phyloP scores from a whole-genome alignment of 345 rosid genomes.

The Eucalyptus sp. region DNA sequence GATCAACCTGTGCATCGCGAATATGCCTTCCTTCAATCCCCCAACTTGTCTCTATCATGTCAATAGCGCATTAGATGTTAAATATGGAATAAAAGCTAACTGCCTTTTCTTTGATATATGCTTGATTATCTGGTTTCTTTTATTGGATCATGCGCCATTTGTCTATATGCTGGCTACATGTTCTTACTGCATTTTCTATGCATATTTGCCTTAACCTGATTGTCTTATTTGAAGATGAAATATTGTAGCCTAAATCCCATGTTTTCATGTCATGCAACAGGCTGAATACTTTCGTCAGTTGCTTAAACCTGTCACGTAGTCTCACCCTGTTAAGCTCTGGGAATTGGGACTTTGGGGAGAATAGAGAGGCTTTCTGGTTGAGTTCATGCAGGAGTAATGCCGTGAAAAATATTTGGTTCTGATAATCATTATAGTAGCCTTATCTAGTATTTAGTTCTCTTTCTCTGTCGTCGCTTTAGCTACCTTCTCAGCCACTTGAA shows the following conservation, averaged over 20 bases:
- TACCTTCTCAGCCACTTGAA: slow-evolving; percentile 5
- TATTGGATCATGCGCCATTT: background rate
- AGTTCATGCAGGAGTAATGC: slow-evolving; percentile 12
- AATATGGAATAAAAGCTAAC: background rate
- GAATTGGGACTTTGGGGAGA: slow-evolving; percentile 15
- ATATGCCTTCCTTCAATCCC: background rate
- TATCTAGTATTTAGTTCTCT: background rate
- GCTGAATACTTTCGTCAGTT: slow-evolving; percentile 95
- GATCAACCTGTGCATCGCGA: background rate
- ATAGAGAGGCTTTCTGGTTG: slow-evolving; percentile 23
- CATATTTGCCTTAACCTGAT: background rate
- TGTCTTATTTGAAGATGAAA: background rate
- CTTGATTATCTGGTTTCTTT: background rate
- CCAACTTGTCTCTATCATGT: background rate
- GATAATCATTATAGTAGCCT: background rate
- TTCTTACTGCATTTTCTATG: background rate
- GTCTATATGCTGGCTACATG: background rate
- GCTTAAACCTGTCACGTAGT: slow-evolving; percentile 98
- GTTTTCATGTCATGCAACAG: slow-evolving; percentile 15
- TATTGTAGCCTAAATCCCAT: background rate
- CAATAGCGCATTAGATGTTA: background rate
- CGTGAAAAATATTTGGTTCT: background rate
- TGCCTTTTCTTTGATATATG: background rate
- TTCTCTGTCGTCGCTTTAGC: background rate
- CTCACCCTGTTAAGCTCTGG: slow-evolving; percentile 3